Conservation (phyloP, 805 yeast species). For the Saccharomyces jurei region DNA sequence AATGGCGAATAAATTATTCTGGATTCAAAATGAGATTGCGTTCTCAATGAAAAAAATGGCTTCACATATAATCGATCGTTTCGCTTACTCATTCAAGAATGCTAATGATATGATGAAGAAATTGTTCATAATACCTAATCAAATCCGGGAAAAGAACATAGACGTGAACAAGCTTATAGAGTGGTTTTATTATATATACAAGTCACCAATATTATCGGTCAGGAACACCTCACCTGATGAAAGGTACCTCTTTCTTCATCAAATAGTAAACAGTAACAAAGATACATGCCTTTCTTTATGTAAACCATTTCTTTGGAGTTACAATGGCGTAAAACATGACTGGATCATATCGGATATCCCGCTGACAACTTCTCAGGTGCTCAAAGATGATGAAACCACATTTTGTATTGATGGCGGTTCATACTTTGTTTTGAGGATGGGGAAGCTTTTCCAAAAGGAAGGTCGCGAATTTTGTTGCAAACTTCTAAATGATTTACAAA, state of each 20-base stretch:
- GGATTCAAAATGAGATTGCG: neutral
- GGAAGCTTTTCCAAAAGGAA: neutral
- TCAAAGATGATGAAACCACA: conserved; percentile 2
- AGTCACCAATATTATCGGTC: conserved; percentile 10
- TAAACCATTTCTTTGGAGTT: neutral
- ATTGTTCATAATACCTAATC: neutral
- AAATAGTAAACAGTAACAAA: conserved; percentile 3
- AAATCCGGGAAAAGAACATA: neutral
- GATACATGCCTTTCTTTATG: neutral
- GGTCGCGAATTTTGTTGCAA: neutral
- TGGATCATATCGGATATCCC: neutral
- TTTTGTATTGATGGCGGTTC: conserved; percentile 14
- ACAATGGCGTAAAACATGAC: neutral
- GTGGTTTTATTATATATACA: conserved; percentile 9
- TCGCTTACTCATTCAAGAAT: neutral
- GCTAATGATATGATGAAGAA: neutral
- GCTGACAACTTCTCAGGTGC: conserved; percentile 3
- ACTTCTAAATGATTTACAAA: neutral
- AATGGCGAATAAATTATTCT: neutral
- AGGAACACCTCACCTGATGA: conserved; percentile 20
- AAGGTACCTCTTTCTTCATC: conserved; percentile 8
- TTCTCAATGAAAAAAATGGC: neutral
- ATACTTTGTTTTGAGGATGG: conserved; percentile 4
- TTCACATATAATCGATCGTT: neutral
- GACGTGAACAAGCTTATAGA: neutral